Evolutionary conservation across 768 basidiomycete genomes (phyloP), one percentile per base, ranked within the genome.

Genomic region (Kwoniella shandongensis): DNA sequence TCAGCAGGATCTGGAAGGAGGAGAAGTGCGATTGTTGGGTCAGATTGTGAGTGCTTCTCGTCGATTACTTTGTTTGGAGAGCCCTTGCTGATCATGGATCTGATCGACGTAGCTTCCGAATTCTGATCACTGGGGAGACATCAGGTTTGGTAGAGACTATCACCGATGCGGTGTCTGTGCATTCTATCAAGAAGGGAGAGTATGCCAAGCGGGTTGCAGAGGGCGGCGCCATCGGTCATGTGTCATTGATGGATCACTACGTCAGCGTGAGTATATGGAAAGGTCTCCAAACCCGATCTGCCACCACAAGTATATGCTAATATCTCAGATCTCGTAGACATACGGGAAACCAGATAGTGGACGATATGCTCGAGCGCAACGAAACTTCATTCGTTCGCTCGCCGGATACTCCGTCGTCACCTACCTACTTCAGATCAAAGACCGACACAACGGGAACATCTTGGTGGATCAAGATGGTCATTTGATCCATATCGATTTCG

Each of bases 121-220:
- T 99, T 57, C 78, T 97, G 57, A 94, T 97, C 61, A 96, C 92
- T 1, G 92, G 93, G 4, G 89, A 88, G 44, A 84, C 84, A 2
- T 97, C 96, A 12, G 96, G 93, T 22, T 78, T 99, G 47, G 91
- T 99, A 0, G 96, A 99, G 78, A 99, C 96, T 0, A 97, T 99
- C 63, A 97, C 91, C 3, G 96, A 99, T 66, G 89, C 94, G 0
- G 91, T 98, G 0, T 98, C 96, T 4, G 91, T 99, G 65, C 96
- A 99, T 74, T 98, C 96, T 1, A 96, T 99, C 76, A 99, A 99
- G 81, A 99, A 99, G 78, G 88, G 91, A 2, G 94, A 96, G 74
- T 98, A 98, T 76, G 93, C 94, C 1, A 84, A 90, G 65, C 82
- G 91, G 52, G 77, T 94, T 52, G 83, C 90, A 3, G 83, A 85